These are phyloP conservation scores for Xylaria sp. DNA, from an alignment of 2,329 filamentous ascomycete species.

Conservation along the genomic window DNA sequence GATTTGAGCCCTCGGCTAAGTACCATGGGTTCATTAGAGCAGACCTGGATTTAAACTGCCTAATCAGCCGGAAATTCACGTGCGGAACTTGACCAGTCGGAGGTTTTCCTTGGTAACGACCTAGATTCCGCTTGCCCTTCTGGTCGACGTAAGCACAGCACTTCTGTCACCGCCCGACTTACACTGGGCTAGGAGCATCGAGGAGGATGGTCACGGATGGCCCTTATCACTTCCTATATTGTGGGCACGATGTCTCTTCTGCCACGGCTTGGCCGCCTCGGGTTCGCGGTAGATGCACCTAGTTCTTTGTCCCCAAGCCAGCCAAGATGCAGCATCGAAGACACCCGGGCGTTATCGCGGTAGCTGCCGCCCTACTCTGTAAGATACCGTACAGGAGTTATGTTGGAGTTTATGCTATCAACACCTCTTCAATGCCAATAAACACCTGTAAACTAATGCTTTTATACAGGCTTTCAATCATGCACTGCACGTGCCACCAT, in stretches of 20 bases:
- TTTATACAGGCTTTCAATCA: conserved; percentile 27
- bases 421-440: neutral
- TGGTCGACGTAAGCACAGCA: neutral
- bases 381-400: conserved; percentile 10
- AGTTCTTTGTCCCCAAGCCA: conserved; percentile 1
- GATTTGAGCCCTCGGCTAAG: conserved; percentile 29
- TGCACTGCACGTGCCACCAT: conserved; percentile 32
- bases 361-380: conserved; percentile 19
- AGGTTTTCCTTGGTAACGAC: conserved; percentile 7
- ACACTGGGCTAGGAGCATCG: neutral
- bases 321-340: conserved; percentile 18
- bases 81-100: conserved; percentile 17
- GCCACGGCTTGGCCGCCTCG: conserved; percentile 7
- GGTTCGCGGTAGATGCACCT: neutral
- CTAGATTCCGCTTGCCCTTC: conserved; percentile 26
- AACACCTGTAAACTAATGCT: conserved; percentile 18
- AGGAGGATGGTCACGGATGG: neutral
- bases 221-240: conserved; percentile 20
- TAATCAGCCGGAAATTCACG: conserved; percentile 23
- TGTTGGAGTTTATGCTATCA: neutral
- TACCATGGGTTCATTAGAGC: conserved; percentile 6
- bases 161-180: neutral
- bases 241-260: conserved; percentile 12
- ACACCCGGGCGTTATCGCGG: conserved; percentile 3
- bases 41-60: conserved; percentile 17